Evolutionary conservation across 116 monocot species (phyloP).

Genomic region (Zostera marina): DNA sequence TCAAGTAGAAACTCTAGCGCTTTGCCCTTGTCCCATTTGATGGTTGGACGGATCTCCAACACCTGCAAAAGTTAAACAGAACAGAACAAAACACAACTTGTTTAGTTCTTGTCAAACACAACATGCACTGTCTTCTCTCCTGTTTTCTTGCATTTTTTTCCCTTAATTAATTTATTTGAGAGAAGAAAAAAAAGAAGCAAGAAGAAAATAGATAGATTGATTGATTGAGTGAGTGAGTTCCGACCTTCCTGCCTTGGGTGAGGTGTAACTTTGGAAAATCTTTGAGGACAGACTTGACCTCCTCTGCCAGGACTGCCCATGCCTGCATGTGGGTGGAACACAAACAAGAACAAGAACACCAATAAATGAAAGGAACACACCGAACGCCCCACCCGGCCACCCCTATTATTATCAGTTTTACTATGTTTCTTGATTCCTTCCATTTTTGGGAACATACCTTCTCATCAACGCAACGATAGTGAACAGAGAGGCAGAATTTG

Average conservation of each 20-base stretch:
- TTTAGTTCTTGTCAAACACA: not conserved
- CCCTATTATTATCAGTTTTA: no score
- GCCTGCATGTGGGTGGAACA: conserved; percentile 18
- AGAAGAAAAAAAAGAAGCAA: not conserved
- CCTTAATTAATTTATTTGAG: no score
- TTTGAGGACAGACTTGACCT: conserved; percentile 37
- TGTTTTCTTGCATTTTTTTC: no score
- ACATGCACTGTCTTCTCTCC: not conserved
- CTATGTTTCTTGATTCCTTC: not conserved
- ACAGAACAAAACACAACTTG: not conserved
- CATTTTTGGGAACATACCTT: conserved; percentile 19
- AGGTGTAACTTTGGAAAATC: conserved; percentile 32
- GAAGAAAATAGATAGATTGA: not conserved
- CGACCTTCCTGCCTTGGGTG: conserved; percentile 54
- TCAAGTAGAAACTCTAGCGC: conserved; percentile 61
- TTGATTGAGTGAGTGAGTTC: not conserved
- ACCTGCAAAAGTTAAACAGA: conserved; percentile 15
- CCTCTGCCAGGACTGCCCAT: conserved; percentile 31
- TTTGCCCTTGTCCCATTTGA: conserved; percentile 84
- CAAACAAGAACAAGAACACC: conserved; percentile 1
- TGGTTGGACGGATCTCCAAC: conserved; percentile 37
- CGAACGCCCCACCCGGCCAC: no score
- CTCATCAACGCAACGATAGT: conserved; percentile 55
- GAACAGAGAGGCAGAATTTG: conserved; percentile 54
- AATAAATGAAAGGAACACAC: not conserved